Evolutionary conservation across 345 rosid genomes (phyloP).

Genomic region (Pugionium dolabratum): DNA sequence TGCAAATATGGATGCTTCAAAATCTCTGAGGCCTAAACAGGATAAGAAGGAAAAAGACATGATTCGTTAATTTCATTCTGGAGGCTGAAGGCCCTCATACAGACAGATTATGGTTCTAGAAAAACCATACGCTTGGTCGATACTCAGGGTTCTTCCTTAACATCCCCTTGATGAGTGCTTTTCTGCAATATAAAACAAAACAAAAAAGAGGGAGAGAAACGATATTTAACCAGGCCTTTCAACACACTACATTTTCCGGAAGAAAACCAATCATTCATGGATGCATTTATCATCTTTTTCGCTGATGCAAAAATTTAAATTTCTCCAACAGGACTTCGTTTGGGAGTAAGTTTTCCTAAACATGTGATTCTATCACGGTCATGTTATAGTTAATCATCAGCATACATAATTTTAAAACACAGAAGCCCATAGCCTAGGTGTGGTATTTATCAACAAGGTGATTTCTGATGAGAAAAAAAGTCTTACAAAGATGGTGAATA

Average conservation of each 20-base stretch:
- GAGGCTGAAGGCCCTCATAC: conserved; percentile 25
- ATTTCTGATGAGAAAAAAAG: conserved; percentile 13
- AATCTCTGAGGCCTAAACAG: conserved; percentile 82
- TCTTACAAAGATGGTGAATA: conserved; percentile 94
- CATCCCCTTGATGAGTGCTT: conserved; percentile 90
- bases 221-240: not conserved
- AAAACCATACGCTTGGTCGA: conserved; percentile 80
- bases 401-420: not conserved
- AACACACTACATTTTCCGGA: conserved; percentile 2
- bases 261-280: not conserved
- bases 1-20: conserved; percentile 97
- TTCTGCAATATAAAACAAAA: conserved; percentile 53
- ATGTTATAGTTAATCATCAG: not conserved
- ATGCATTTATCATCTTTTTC: not conserved
- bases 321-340: not conserved
- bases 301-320: not conserved
- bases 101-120: conserved; percentile 22
- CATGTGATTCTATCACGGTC: not conserved
- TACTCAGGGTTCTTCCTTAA: conserved; percentile 95
- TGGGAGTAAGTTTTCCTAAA: not conserved
- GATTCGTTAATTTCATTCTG: conserved; percentile 32
- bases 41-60: conserved; percentile 25
- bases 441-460: not conserved
- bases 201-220: not conserved
- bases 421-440: conserved; percentile 13